Base-by-base conservation (phyloP, 2,329 filamentous ascomycete species). In the Clonostachys sp. region DNA sequence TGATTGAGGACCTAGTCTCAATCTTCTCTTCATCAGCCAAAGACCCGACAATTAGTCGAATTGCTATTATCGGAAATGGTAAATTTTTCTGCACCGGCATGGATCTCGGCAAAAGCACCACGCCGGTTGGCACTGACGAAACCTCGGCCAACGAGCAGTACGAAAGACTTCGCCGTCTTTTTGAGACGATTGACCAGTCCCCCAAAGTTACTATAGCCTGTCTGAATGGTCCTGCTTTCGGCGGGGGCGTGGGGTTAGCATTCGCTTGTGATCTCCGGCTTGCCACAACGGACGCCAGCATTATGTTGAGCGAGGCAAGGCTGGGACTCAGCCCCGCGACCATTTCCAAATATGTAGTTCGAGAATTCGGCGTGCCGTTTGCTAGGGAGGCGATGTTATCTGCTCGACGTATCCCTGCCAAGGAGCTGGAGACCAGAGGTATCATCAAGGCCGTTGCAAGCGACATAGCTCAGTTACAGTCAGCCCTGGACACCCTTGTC, bases 31-130 rank as follows among this genome's bases (percentile, higher is more conserved):
- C 24, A 10, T 9, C 24, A 10, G 24, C 24, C 24, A 30, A 30
- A 10, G 24, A 30, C 24, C 3, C 24, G 24, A 30, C 24, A 6
- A 53, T 68, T 6, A 60, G 54, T n/a, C 66, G 67, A 2, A 60
- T 73, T 8, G 55, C 64, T 44, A 48, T 73, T 6, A 64, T 57
- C 1, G 66, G 58, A 1, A 52, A 49, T 3, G 68, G 70, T 8
- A 64, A 60, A 42, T 70, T 57, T 53, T 71, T 72, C 50, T 72
- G 66, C 48, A 68, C 68, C 0, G 69, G 66, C 5, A 68, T 71
- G 67, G 65, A 71, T 46, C 57, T 69, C 1, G 47, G 59, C 49
- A 34, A 57, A 20, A 48, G 38, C 33, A 44, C 35, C 24, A 30
- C 14, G 8, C 48, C 49, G 24, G 41, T 51, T 10, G 41, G 48